These are phyloP conservation scores for Eleusine indica DNA, from an alignment of 176 grass and related monocot species.

Conservation along the genomic window DNA sequence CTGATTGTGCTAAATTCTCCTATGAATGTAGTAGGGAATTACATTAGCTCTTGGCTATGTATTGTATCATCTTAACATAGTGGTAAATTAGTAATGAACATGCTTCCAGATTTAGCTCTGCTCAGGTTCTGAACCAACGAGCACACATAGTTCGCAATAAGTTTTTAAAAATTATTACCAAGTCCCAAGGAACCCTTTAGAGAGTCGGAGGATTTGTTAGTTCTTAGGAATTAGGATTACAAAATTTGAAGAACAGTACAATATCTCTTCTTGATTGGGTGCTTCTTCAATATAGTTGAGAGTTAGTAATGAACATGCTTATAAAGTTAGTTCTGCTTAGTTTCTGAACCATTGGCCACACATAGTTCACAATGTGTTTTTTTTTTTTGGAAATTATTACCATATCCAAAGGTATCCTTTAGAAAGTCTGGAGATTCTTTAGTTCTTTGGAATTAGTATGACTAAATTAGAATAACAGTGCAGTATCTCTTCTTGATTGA, in stretches of 20 bases:
- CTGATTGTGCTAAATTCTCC: neutral
- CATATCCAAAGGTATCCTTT: conserved; percentile 23
- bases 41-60: neutral
- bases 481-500: neutral
- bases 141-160: neutral
- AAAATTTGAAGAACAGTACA: too few species aligned
- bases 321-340: too few species aligned
- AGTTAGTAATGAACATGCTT: too few species aligned
- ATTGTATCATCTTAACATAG: neutral
- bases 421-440: neutral
- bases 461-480: conserved; percentile 4
- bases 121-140: neutral
- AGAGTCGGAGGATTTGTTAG: too few species aligned
- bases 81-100: neutral
- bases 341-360: neutral
- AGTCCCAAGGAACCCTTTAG: too few species aligned
- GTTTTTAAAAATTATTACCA: too few species aligned
- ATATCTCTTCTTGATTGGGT: too few species aligned
- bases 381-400: neutral
- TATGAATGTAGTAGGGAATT: neutral
- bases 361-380: neutral
- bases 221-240: too few species aligned
- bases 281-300: too few species aligned
- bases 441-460: conserved; percentile 4
- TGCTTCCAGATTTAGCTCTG: neutral